Base-by-base conservation (phyloP, 345 rosid genomes). In the Citrus trifoliata region DNA sequence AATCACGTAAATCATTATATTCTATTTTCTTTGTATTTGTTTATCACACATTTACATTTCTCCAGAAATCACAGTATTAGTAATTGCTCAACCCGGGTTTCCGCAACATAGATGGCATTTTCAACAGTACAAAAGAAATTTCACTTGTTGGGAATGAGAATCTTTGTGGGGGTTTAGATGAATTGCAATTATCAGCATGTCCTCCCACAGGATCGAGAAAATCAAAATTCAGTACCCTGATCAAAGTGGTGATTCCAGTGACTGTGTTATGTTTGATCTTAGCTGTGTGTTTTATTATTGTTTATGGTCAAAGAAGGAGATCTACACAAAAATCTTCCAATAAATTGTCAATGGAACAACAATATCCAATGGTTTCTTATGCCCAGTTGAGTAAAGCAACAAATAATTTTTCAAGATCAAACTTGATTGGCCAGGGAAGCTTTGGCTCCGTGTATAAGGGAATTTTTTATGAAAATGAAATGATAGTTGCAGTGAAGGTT, bases 131-230 rank as follows among this genome's bases (percentile, higher is more conserved):
- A 38, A 75, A 55, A 21, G 40, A n/a, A 2, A 55, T 79, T 68
- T 53, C 55, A n/a, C 32, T 82, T 25, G 1, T 10, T 0, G 82
- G 82, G 24, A 82, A 82, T 53, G 25, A 63, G 18, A 27, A n/a
- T 27, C 79, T 74, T 56, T 78, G 81, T 33, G 67, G 84, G 9
- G 81, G 51, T 56, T 21, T 67, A 5, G 10, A 32, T 13, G 83
- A 76, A 71, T 61, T 66, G 37, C 80, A 9, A 35, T 48, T 79
- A 56, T 71, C 66, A 19, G 2, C 40, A 24, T 81, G 75, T 63
- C 33, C 33, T 38, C 65, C 6, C 35, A 9, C 12, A 38, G 12
- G 42, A 38, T 38, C 3, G 12, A 38, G 42, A 38, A 38, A 38
- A 9, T 9, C 42, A 38, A 38, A 38, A 38, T 38, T 25, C 58